A percentile compares a stretch with the other conserved stretches of the same genome.
phyloP scores from a whole-genome alignment of 371 early-diverging fungal species.

The Gilbertella persicaria region DNA sequence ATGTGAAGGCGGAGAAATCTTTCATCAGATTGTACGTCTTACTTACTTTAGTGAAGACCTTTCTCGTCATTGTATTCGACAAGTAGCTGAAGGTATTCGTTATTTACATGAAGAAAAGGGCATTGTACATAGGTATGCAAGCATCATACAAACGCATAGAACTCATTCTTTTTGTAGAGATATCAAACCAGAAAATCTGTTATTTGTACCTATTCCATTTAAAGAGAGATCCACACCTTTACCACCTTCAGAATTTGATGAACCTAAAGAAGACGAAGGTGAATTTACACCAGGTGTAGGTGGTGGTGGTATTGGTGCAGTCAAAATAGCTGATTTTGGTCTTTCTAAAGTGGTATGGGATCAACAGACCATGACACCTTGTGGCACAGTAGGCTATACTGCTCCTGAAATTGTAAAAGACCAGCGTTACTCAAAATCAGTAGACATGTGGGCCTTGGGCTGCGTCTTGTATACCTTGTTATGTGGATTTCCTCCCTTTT shows the following conservation, averaged over 20 bases:
- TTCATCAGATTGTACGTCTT: constrained; percentile 60
- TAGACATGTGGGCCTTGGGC: constrained; percentile 95
- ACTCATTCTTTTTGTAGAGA: constrained; percentile 62
- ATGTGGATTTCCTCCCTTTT: constrained; percentile 92
- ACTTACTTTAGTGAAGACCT: constrained; percentile 65
- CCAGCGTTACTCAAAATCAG: constrained; percentile 80
- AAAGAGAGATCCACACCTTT: constrained; percentile 54
- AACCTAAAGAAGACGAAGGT: constrained; percentile 63
- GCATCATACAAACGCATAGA: constrained; percentile 47
- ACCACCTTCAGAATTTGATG: constrained; percentile 40
- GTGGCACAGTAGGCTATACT: constrained; percentile 91
- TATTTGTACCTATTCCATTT: constrained; percentile 70
- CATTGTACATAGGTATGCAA: constrained; percentile 66
- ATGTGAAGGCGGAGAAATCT: constrained; percentile 69
- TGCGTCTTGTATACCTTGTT: constrained; percentile 90
- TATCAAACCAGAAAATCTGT: constrained; percentile 95
- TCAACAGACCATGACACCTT: constrained; percentile 87
- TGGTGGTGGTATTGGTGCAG: constrained; percentile 73
- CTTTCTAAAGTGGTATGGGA: constrained; percentile 82
- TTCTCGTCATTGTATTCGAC: constrained; percentile 75
- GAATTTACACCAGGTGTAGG: constrained; percentile 57
- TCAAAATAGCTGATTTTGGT: constrained; percentile 90
- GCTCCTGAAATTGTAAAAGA: constrained; percentile 91
- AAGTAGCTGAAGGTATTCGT: constrained; percentile 83
- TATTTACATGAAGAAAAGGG: constrained; percentile 79